A percentile compares a stretch with the other conserved stretches of the same genome.
Evolutionary conservation across 495 filamentous ascomycete species (phyloP).

Genomic region (Astrocystis sublimbata): DNA sequence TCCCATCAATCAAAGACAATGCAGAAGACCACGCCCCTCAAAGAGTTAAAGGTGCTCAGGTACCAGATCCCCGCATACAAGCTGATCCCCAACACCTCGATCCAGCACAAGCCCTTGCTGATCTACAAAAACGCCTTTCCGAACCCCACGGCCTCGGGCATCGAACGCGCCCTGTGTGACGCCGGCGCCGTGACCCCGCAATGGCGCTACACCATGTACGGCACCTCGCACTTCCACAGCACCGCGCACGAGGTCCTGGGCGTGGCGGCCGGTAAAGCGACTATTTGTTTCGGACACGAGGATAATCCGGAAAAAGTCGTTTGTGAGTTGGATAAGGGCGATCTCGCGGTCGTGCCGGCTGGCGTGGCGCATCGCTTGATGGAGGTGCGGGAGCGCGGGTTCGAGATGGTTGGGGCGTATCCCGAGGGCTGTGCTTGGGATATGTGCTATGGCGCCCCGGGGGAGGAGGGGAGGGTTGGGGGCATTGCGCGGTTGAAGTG

Average conservation of each 20-base stretch:
- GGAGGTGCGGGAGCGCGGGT: neutral
- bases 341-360: neutral
- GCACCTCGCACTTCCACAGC: constrained; percentile 62
- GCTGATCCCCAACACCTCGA: neutral
- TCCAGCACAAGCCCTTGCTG: neutral
- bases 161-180: constrained; percentile 54
- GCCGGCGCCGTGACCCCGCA: constrained; percentile 60
- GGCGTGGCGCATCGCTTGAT: neutral
- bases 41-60: neutral
- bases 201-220: constrained; percentile 70
- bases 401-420: neutral
- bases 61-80: neutral
- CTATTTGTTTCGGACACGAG: constrained; percentile 67
- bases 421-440: neutral
- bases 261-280: constrained; percentile 57
- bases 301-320: constrained; percentile 60
- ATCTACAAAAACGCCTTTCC: neutral
- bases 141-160: constrained; percentile 41
- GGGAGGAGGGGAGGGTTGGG: neutral
- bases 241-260: constrained; percentile 68
- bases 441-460: neutral
- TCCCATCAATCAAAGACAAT: too few relatives aligned
- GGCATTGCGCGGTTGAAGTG: constrained; percentile 28
- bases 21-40: neutral
- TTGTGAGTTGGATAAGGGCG: constrained; percentile 10